These are phyloP conservation scores for Alloascoidea africana DNA, from an alignment of 805 yeast species.

Conservation along the genomic window DNA sequence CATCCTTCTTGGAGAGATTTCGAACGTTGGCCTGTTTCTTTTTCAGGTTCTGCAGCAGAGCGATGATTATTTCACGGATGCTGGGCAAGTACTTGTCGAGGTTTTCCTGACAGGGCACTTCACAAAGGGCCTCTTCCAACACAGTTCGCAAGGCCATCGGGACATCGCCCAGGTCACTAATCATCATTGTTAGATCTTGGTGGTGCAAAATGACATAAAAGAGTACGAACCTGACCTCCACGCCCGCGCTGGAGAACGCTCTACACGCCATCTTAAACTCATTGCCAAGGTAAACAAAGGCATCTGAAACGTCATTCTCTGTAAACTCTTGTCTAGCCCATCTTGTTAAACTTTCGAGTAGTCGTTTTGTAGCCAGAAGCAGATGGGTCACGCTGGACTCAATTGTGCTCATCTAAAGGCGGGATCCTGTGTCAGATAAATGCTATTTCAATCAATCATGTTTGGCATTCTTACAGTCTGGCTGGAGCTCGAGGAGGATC, in stretches of 20 bases:
- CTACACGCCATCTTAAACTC: slow-evolving; percentile 80
- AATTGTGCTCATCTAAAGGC: slow-evolving; percentile 37
- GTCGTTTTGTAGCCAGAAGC: slow-evolving; percentile 75
- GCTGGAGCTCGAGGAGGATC: too few species aligned
- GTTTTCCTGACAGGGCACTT: slow-evolving; percentile 70
- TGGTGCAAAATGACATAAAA: neutral
- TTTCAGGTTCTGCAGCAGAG: slow-evolving; percentile 64
- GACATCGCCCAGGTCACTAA: slow-evolving; percentile 73
- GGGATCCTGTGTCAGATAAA: too few species aligned
- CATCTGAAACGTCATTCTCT: slow-evolving; percentile 76
- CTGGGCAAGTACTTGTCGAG: slow-evolving; percentile 70
- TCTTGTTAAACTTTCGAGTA: slow-evolving; percentile 71
- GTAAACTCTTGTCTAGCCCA: slow-evolving; percentile 80
- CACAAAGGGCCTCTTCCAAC: slow-evolving; percentile 74
- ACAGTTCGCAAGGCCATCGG: slow-evolving; percentile 70
- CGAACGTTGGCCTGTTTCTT: slow-evolving; percentile 53
- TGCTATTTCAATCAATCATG: too few species aligned
- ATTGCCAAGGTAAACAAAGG: slow-evolving; percentile 84
- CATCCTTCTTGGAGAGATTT: slow-evolving; percentile 3
- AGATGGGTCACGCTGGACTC: slow-evolving; percentile 70
- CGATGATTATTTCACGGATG: slow-evolving; percentile 75
- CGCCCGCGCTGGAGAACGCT: slow-evolving; percentile 64
- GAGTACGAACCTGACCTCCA: slow-evolving; percentile 35
- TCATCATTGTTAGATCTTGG: slow-evolving; percentile 1
- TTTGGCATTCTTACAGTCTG: too few species aligned